Percentiles rank a stretch among this genome's conserved stretches.
Evolutionary conservation across 139 green algal species (phyloP).

Genomic region (Nannochloris sp.): DNA sequence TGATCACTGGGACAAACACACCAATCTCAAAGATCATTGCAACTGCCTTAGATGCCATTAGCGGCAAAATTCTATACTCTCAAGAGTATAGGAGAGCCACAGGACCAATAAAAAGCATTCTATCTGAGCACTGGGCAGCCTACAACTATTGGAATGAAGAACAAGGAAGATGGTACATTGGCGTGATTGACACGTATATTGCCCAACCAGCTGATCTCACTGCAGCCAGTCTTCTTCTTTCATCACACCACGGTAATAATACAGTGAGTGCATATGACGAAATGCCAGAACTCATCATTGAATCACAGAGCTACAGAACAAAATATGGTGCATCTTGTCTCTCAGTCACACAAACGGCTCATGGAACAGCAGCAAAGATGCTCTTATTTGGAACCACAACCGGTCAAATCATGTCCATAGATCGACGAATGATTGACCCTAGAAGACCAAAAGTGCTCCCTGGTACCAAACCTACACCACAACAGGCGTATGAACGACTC

Average conservation of each 20-base stretch:
- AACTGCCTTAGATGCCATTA: conserved; percentile 77
- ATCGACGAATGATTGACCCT: conserved; percentile 81
- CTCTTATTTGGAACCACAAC: conserved; percentile 65
- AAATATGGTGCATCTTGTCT: conserved; percentile 25
- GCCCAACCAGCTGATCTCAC: conserved; percentile 30
- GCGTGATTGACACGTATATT: conserved; percentile 45
- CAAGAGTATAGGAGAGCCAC: conserved; percentile 49
- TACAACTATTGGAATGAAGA: conserved; percentile 63
- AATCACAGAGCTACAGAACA: conserved; percentile 14
- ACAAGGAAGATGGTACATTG: conserved; percentile 43
- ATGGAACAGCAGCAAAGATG: conserved; percentile 79
- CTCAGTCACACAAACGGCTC: conserved; percentile 51
- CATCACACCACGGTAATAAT: conserved; percentile 21
- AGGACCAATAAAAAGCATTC: conserved; percentile 63
- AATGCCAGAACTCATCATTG: neutral
- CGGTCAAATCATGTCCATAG: conserved; percentile 76
- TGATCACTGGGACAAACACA: conserved; percentile 46
- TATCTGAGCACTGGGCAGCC: conserved; percentile 75
- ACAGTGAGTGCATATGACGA: conserved; percentile 16
- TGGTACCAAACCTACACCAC: conserved; percentile 44
- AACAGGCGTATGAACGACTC: conserved; percentile 77
- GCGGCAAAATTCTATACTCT: conserved; percentile 61
- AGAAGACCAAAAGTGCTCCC: conserved; percentile 49
- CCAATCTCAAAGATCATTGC: neutral
- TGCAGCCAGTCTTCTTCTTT: conserved; percentile 41